Evolutionary conservation across 2,329 filamentous ascomycete species (phyloP), one percentile per base, ranked within the genome.

Genomic region (Scolecobasidium constrictum): DNA sequence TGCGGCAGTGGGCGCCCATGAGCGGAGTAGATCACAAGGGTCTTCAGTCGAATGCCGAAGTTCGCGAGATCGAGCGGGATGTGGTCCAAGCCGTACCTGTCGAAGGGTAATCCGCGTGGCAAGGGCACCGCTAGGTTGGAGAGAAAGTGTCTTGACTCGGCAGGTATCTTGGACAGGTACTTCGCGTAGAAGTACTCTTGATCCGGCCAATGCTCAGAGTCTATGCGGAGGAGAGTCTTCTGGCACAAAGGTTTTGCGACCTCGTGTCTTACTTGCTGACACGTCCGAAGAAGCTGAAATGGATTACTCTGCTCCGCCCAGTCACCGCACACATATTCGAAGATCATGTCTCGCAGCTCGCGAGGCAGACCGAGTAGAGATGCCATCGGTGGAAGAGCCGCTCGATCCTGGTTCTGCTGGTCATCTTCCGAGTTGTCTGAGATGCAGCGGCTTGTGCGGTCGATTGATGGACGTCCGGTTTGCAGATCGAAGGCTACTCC

Each of bases 341-440:
- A 48, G n/a, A 48, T 48, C 22, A 45, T 36, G 15, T 47, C 40
- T n/a, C 47, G 37, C 16, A 48, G 39, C 31, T 48, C 47, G 17
- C 36, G 40, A 2, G 47, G 47, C 5, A 48, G 42, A 20, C 44
- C 46, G 16, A 48, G 34, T 4, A 48, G 26, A 15, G 44, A 43
- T 16, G 35, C 36, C 17, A 42, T 35, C 22, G 23, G 22, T 21
- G 38, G 36, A 20, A 33, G 36, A 2, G 17, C n/a, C n/a, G n/a
- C n/a, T n/a, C n/a, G n/a, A n/a, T n/a, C n/a, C n/a, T n/a, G n/a
- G n/a, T n/a, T n/a, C n/a, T n/a, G n/a, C n/a, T n/a, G n/a, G n/a
- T n/a, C n/a, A n/a, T n/a, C n/a, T n/a, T n/a, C n/a, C n/a, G n/a
- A n/a, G n/a, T n/a, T n/a, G n/a, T n/a, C n/a, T n/a, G n/a, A n/a